phyloP scores from a whole-genome alignment of 2,329 filamentous ascomycete species.

The Trichoderma pleuroti region DNA sequence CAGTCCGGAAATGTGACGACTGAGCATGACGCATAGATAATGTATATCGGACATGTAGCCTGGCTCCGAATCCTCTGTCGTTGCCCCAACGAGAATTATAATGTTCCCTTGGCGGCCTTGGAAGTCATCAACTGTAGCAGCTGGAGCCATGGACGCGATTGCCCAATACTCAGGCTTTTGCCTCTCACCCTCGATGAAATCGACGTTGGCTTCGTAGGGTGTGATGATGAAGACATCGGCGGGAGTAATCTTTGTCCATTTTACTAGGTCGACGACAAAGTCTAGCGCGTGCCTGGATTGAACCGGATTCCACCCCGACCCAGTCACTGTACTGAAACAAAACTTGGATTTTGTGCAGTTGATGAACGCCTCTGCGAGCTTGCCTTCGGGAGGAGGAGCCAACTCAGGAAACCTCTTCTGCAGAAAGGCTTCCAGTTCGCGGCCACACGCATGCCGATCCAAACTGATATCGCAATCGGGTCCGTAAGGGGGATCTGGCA shows the following conservation, averaged over 20 bases:
- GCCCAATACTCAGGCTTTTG: conserved; percentile 15
- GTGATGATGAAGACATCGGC: conserved; percentile 21
- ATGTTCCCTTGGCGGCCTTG: conserved; percentile 26
- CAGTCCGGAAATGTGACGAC: conserved; percentile 21
- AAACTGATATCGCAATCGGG: neutral
- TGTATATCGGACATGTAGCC: conserved; percentile 20
- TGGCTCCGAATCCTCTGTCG: neutral
- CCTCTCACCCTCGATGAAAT: conserved; percentile 7
- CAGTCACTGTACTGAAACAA: neutral
- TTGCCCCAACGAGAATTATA: conserved; percentile 23
- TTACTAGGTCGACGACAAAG: conserved; percentile 22
- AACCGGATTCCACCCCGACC: conserved; percentile 18
- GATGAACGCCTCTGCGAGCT: conserved; percentile 22
- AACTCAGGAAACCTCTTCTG: neutral
- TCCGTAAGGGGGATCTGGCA: neutral
- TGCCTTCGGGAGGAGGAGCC: neutral
- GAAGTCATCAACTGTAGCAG: conserved; percentile 23
- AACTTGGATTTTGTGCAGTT: conserved; percentile 20
- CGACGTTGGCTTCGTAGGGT: conserved; percentile 22
- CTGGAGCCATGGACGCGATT: conserved; percentile 18
- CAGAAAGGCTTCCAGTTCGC: neutral
- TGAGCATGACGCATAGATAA: conserved; percentile 24
- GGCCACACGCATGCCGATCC: neutral
- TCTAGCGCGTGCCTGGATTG: conserved; percentile 23
- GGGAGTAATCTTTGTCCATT: conserved; percentile 9